A percentile compares a stretch with the other conserved stretches of the same genome.
These are phyloP conservation scores for Arctium minus DNA, from an alignment of 129 eudicot species.

Conservation along the genomic window DNA sequence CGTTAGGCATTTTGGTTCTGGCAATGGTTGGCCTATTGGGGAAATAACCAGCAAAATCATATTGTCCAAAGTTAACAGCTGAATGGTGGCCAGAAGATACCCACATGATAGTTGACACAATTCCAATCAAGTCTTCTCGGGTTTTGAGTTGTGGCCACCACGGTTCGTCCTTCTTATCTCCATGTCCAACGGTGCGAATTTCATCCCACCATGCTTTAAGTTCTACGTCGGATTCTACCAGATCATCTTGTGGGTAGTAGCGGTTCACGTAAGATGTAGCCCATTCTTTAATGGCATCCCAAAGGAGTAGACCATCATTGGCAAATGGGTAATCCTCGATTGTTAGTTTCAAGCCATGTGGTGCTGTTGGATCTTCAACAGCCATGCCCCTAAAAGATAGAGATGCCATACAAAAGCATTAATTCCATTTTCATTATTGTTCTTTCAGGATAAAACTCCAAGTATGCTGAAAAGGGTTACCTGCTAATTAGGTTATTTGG, in stretches of 20 bases:
- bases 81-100: slow-evolving; percentile 73
- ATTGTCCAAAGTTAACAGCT: slow-evolving; percentile 80
- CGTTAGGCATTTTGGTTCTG: slow-evolving; percentile 51
- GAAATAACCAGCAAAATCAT: slow-evolving; percentile 60
- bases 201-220: slow-evolving; percentile 80
- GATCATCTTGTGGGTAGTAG: slow-evolving; percentile 39
- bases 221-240: slow-evolving; percentile 44
- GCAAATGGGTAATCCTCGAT: slow-evolving; percentile 86
- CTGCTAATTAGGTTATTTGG: slow-evolving; percentile 54
- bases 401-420: background rate
- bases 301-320: slow-evolving; percentile 60
- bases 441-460: background rate
- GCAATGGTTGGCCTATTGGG: slow-evolving; percentile 70
- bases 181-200: slow-evolving; percentile 57
- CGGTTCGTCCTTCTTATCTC: slow-evolving; percentile 67
- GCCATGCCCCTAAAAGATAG: slow-evolving; percentile 53
- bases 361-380: slow-evolving; percentile 59
- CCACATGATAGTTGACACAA: slow-evolving; percentile 66
- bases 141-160: slow-evolving; percentile 80
- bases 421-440: background rate
- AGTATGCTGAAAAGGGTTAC: slow-evolving; percentile 14
- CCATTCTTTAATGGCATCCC: slow-evolving; percentile 65
- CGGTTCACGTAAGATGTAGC: slow-evolving; percentile 48
- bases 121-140: slow-evolving; percentile 38
- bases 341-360: slow-evolving; percentile 60